Evolutionary conservation across 805 yeast genomes (phyloP).

Genomic region (Schizosaccharomyces cryophilus): DNA sequence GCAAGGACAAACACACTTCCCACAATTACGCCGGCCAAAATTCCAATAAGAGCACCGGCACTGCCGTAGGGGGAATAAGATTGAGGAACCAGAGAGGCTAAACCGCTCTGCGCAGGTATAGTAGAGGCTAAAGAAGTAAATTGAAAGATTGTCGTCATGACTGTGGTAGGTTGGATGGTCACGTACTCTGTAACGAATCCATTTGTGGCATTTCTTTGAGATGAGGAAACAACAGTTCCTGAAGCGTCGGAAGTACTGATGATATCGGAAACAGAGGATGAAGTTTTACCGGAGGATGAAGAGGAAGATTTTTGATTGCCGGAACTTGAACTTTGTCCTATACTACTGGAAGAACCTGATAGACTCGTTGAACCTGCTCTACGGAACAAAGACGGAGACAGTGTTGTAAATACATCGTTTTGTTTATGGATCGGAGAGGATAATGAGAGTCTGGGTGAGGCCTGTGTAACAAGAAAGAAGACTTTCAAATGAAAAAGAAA

Average conservation of each 20-base stretch:
- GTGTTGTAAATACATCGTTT: too few relatives aligned
- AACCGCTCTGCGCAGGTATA: neutral
- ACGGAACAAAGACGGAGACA: too few relatives aligned
- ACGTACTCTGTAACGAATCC: neutral
- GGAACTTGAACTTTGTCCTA: too few relatives aligned
- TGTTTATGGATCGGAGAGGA: too few relatives aligned
- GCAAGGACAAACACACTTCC: neutral
- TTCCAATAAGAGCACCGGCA: neutral
- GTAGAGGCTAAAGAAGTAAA: neutral
- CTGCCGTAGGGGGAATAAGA: neutral
- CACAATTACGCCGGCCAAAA: neutral
- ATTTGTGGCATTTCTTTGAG: neutral
- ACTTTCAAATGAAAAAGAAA: too few relatives aligned
- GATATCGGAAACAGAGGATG: too few relatives aligned
- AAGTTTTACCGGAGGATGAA: too few relatives aligned
- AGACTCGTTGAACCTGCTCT: too few relatives aligned
- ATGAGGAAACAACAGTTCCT: neutral
- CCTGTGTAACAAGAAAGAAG: too few relatives aligned
- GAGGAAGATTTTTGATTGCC: too few relatives aligned
- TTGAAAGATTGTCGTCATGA: neutral
- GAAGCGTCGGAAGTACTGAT: neutral
- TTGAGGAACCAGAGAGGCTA: neutral
- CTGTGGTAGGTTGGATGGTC: neutral
- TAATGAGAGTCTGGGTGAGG: too few relatives aligned
- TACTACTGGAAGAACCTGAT: too few relatives aligned